A percentile compares a stretch with the other conserved stretches of the same genome.
phyloP scores from a whole-genome alignment of 306 rosid species.

The Prunus kanzakura region DNA sequence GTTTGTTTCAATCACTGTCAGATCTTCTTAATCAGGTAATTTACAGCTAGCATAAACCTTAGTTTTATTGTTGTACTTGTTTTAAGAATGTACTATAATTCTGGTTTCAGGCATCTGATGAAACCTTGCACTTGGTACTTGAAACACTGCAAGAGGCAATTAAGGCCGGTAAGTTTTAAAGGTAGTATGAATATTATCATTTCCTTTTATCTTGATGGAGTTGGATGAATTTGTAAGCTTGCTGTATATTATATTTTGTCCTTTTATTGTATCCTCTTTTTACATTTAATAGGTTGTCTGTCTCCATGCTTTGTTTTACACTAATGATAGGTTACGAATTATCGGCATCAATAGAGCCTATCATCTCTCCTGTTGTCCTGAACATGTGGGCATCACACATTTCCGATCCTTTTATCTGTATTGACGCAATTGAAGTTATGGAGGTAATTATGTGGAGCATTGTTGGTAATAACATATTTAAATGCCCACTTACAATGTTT shows the following conservation, averaged over 20 bases:
- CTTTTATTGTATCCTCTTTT: background rate
- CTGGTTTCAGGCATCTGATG: slow-evolving; percentile 79
- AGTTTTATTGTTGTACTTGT: slow-evolving; percentile 22
- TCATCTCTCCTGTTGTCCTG: slow-evolving; percentile 80
- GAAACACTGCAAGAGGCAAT: slow-evolving; percentile 81
- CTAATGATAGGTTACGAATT: slow-evolving; percentile 58
- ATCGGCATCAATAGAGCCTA: slow-evolving; percentile 56
- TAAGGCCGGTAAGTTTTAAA: slow-evolving; percentile 56
- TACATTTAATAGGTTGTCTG: slow-evolving; percentile 9
- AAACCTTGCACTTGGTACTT: slow-evolving; percentile 85
- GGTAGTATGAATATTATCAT: background rate
- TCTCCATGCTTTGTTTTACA: slow-evolving; percentile 15
- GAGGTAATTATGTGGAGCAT: slow-evolving; percentile 60
- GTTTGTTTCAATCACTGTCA: slow-evolving; percentile 73
- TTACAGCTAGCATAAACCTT: slow-evolving; percentile 15
- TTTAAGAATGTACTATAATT: slow-evolving; percentile 25
- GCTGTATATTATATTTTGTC: background rate
- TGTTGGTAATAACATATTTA: slow-evolving; percentile 12
- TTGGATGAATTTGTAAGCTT: background rate
- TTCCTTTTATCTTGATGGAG: slow-evolving; percentile 3
- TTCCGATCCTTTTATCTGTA: slow-evolving; percentile 91
- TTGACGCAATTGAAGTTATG: slow-evolving; percentile 88
- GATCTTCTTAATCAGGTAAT: slow-evolving; percentile 80
- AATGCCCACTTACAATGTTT: background rate
- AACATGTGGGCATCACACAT: slow-evolving; percentile 79